Percentiles rank a stretch among this genome's conserved stretches.
phyloP scores from a whole-genome alignment of 768 basidiomycete genomes.

The Amanita pallidorosea region DNA sequence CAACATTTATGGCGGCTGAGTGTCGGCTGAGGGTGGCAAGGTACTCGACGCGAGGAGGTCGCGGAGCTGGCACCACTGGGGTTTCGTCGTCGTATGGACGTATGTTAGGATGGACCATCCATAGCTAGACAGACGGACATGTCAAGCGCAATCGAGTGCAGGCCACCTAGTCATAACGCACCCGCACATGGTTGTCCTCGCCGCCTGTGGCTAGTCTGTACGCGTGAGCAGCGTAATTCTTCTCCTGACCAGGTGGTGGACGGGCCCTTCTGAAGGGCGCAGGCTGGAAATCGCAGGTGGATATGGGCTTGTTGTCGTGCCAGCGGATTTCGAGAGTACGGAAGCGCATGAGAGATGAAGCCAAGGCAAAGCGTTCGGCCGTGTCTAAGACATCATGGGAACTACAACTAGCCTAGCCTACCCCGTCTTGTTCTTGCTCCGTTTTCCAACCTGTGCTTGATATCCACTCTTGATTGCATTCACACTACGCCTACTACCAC shows the following conservation, averaged over 20 bases:
- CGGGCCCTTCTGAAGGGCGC: slow-evolving; percentile 73
- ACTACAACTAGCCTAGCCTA: slow-evolving; percentile 15
- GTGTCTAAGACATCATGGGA: slow-evolving; percentile 3
- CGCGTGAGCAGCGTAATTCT: slow-evolving; percentile 55
- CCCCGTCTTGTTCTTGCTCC: slow-evolving; percentile 74
- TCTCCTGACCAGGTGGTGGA: slow-evolving; percentile 37
- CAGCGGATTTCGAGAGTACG: slow-evolving; percentile 90
- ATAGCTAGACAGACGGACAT: slow-evolving; percentile 43
- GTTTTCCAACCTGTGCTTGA: slow-evolving; percentile 90
- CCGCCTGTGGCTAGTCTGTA: slow-evolving; percentile 93
- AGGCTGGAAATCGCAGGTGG: slow-evolving; percentile 93
- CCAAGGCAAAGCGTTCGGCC: no score
- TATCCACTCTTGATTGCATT: slow-evolving; percentile 97
- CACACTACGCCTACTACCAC: slow-evolving; percentile 84
- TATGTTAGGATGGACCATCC: slow-evolving; percentile 93
- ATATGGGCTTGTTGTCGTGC: slow-evolving; percentile 95
- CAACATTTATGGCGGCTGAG: slow-evolving; percentile 92
- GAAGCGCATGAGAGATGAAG: slow-evolving; percentile 52
- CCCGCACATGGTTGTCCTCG: slow-evolving; percentile 94
- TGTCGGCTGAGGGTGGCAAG: slow-evolving; percentile 90
- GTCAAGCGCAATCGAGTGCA: not conserved
- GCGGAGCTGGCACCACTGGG: slow-evolving; percentile 18
- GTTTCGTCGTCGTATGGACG: slow-evolving; percentile 40
- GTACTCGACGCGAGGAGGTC: slow-evolving; percentile 85
- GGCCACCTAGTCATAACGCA: slow-evolving; percentile 31